Conservation (phyloP, 2,329 filamentous ascomycete genomes). For the Sporothrix mexicana region DNA sequence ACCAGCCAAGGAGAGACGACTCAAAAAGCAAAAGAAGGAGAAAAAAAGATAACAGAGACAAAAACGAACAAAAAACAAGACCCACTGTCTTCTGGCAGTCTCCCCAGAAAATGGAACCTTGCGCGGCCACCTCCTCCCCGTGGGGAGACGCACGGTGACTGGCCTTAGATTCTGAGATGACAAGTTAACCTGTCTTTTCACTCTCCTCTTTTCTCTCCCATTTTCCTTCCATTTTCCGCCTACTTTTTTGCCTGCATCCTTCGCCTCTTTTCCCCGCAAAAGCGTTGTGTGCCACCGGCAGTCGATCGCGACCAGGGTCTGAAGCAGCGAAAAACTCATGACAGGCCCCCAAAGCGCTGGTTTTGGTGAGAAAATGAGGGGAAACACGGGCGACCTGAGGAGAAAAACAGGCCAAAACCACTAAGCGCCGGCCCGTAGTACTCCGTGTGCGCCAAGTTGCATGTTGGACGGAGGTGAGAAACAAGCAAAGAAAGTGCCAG, state of each 20-base stretch:
- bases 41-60: not conserved
- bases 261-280: constrained; percentile 24
- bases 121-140: constrained; percentile 14
- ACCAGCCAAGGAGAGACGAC: not conserved
- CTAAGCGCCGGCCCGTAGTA: constrained; percentile 21
- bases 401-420: not conserved
- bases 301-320: constrained; percentile 4
- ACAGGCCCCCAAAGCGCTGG: not conserved
- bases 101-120: constrained; percentile 12
- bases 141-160: constrained; percentile 4
- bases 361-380: not conserved
- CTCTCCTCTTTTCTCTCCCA: too few species aligned
- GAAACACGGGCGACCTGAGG: not conserved
- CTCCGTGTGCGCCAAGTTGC: constrained; percentile 8
- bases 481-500: not conserved
- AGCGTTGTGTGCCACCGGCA: not conserved
- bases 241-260: not conserved
- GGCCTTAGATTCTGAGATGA: too few species aligned
- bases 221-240: not conserved
- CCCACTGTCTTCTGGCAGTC: not conserved
- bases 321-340: not conserved
- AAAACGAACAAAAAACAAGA: not conserved
- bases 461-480: constrained; percentile 1
- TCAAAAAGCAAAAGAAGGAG: not conserved
- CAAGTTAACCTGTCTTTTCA: too few species aligned